These are phyloP conservation scores for Rhytidiadelphus loreus DNA, from an alignment of 225 moss, liverwort and hornwort species.

Conservation along the genomic window DNA sequence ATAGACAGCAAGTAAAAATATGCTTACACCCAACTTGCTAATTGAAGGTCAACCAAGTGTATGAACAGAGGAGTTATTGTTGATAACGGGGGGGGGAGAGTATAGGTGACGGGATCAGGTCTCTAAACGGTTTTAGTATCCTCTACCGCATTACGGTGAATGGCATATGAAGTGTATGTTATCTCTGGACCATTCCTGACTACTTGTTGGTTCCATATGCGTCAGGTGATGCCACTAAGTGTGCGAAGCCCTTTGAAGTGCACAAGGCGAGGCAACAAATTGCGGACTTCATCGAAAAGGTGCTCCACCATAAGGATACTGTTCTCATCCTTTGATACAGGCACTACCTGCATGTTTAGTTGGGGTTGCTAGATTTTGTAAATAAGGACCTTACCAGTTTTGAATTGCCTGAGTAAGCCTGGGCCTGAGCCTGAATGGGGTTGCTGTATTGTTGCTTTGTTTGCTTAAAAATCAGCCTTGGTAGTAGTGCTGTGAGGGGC, in stretches of 20 bases:
- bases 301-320: slow-evolving; percentile 30
- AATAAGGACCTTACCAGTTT: not conserved
- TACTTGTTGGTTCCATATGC: not conserved
- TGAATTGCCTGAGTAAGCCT: not conserved
- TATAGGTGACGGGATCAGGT: not conserved
- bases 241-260: slow-evolving; percentile 76
- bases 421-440: not conserved
- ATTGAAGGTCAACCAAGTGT: not conserved
- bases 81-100: not conserved
- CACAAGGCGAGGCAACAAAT: slow-evolving; percentile 63
- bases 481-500: not conserved
- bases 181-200: not conserved
- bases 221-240: slow-evolving; percentile 77
- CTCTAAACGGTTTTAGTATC: not conserved
- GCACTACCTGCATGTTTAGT: not conserved
- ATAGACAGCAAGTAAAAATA: not conserved
- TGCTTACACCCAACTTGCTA: not conserved
- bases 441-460: not conserved
- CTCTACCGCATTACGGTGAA: not conserved
- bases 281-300: slow-evolving; percentile 44
- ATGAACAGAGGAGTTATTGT: not conserved
- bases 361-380: not conserved
- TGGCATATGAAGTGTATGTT: not conserved
- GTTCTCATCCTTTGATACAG: not conserved
- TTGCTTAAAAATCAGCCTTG: not conserved